Conservation (phyloP, 1,139 yeast genomes). For the Wickerhamomyces sp. region DNA sequence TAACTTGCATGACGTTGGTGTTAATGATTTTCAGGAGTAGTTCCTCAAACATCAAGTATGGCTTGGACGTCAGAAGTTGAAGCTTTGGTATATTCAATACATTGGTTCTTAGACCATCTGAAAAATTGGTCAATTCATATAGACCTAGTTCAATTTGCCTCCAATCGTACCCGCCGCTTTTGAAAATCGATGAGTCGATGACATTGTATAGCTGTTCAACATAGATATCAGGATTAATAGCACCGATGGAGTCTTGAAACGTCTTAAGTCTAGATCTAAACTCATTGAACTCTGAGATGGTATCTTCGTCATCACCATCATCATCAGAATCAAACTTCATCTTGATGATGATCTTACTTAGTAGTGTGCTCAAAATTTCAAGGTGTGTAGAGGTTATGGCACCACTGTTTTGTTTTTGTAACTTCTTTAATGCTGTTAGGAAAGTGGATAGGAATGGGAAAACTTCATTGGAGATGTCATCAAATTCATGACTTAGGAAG, state of each 20-base stretch:
- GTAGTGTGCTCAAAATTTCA: constrained; percentile 53
- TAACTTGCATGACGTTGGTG: constrained; percentile 45
- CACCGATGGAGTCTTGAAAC: constrained; percentile 82
- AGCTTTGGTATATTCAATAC: constrained; percentile 61
- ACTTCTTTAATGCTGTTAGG: constrained; percentile 62
- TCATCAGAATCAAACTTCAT: constrained; percentile 75
- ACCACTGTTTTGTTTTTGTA: constrained; percentile 29
- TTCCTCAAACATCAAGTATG: constrained; percentile 50
- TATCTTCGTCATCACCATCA: constrained; percentile 66
- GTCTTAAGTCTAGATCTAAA: constrained; percentile 61
- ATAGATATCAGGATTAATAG: constrained; percentile 67
- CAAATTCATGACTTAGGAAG: constrained; percentile 76
- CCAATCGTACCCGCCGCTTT: constrained; percentile 47
- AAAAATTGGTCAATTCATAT: constrained; percentile 69
- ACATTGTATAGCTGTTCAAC: constrained; percentile 64
- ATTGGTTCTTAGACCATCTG: constrained; percentile 76
- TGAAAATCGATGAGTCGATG: constrained; percentile 55
- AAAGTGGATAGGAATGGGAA: constrained; percentile 77
- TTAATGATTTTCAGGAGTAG: constrained; percentile 58
- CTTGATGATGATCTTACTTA: constrained; percentile 68
- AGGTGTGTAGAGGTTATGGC: constrained; percentile 33
- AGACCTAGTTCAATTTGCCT: constrained; percentile 81
- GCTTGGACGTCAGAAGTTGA: constrained; percentile 57
- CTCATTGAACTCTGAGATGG: constrained; percentile 73
- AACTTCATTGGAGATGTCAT: constrained; percentile 80